A percentile compares a stretch with the other conserved stretches of the same genome.
phyloP scores from a whole-genome alignment of 2,329 filamentous ascomycete genomes.

The Paraphaeosphaeria sporulosa region DNA sequence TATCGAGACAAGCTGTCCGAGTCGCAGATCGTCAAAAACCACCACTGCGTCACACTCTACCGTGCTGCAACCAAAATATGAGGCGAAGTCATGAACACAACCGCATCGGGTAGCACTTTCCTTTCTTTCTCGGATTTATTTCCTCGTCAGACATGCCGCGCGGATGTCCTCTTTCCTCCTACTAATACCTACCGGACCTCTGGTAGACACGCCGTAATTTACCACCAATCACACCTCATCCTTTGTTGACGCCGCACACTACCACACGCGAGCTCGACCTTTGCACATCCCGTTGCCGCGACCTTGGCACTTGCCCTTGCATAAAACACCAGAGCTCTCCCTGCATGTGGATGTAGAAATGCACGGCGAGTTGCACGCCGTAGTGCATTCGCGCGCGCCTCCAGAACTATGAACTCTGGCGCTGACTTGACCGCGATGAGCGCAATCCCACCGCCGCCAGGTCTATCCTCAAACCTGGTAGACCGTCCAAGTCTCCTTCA shows the following conservation, averaged over 20 bases:
- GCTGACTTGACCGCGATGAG: background rate
- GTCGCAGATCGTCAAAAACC: too few species aligned
- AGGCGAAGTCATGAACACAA: background rate
- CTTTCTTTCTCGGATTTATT: background rate
- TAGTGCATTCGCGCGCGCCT: background rate
- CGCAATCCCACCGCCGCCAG: background rate
- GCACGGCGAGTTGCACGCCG: background rate
- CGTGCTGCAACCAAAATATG: too few species aligned
- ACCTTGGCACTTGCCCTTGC: background rate
- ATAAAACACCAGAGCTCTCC: background rate
- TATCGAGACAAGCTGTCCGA: too few species aligned
- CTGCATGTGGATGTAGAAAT: background rate
- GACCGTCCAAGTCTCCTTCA: conserved; percentile 14
- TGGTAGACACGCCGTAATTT: background rate
- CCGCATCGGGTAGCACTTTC: background rate
- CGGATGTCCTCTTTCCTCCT: background rate
- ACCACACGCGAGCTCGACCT: background rate
- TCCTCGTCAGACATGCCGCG: background rate
- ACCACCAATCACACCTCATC: background rate
- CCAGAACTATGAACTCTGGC: background rate
- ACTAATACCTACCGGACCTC: too few species aligned
- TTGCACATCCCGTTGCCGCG: background rate
- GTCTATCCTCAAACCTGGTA: conserved; percentile 8
- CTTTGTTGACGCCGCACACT: background rate
- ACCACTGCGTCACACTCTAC: too few species aligned